Evolutionary conservation across 176 grass and related monocot species (phyloP), one percentile per base, ranked within the genome.

Genomic region (Panicum miliaceum): DNA sequence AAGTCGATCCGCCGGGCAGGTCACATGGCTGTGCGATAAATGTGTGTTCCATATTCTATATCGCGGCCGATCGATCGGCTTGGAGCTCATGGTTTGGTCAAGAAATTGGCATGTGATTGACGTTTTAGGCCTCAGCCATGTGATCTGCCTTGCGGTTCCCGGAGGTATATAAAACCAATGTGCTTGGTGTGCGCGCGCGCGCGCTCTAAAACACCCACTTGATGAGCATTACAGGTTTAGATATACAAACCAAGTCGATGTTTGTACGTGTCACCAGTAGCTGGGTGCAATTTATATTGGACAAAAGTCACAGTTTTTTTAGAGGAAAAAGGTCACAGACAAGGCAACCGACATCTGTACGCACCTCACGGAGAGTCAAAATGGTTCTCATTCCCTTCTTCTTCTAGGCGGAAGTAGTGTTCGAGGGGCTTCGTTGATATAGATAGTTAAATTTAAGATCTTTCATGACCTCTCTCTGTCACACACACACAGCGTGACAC

Each of bases 81-180:
- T 86, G 9, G 59, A 38, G 68, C 41, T 54, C 18, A 37, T 84
- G 42, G 59, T 76, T 66, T 76, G 29, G 22, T 12, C 2, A 59
- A 12, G 5, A 82, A 76, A 61, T 50, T n/a, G 29, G 3, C 86
- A 87, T 82, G 79, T 60, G 52, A 70, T 61, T 82, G 71, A 50
- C 77, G 62, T n/a, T 84, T 84, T 68, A 42, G 34, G 40, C 71
- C 43, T 65, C 72, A 34, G 2, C 40, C 64, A 47, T 32, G 82
- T 32, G 29, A 32, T 32, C 29, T 32, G 29, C 29, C 29, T 32
- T 32, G 29, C 29, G 29, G 29, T 32, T 32, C 29, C 29, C 29
- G 29, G 29, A 32, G 29, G n/a, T n/a, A n/a, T n/a, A 34, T 23
- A 63, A 41, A 54, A 65, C 23, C 64, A 5, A 8, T 25, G 38